A percentile compares a stretch with the other conserved stretches of the same genome.
phyloP scores from a whole-genome alignment of 1,139 yeast species.

The Scheffersomyces cryptocercus region DNA sequence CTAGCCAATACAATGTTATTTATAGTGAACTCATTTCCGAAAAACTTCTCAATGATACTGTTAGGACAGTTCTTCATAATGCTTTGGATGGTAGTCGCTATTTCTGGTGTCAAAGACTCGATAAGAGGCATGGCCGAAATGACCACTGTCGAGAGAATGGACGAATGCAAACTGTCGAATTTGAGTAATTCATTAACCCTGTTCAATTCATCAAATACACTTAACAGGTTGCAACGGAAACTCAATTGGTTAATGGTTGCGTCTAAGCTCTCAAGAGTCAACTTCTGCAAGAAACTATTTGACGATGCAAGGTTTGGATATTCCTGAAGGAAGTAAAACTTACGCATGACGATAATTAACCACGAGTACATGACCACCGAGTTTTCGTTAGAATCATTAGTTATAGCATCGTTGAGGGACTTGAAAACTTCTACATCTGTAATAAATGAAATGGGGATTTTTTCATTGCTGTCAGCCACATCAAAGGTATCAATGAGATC shows the following conservation, averaged over 20 bases:
- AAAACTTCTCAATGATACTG: slow-evolving; percentile 57
- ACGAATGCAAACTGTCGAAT: slow-evolving; percentile 56
- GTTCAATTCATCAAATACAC: slow-evolving; percentile 48
- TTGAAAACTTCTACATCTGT: slow-evolving; percentile 43
- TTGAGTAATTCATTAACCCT: slow-evolving; percentile 44
- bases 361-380: slow-evolving; percentile 65
- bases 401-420: slow-evolving; percentile 37
- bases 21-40: slow-evolving; percentile 54
- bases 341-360: slow-evolving; percentile 65
- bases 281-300: slow-evolving; percentile 13
- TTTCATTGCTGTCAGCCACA: slow-evolving; percentile 2
- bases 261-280: slow-evolving; percentile 16
- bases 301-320: slow-evolving; percentile 15
- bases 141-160: slow-evolving; percentile 60
- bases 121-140: slow-evolving; percentile 64
- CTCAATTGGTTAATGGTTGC: slow-evolving; percentile 37
- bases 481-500: slow-evolving; percentile 54
- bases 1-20: slow-evolving; percentile 59
- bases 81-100: slow-evolving; percentile 51
- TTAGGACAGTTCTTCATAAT: slow-evolving; percentile 59
- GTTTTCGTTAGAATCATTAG: slow-evolving; percentile 31
- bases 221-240: slow-evolving; percentile 42
- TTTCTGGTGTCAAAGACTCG: slow-evolving; percentile 51
- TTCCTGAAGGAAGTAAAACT: slow-evolving; percentile 51
- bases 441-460: slow-evolving; percentile 27